phyloP scores from a whole-genome alignment of 2,329 filamentous ascomycete genomes.

The Alternaria arbusti region DNA sequence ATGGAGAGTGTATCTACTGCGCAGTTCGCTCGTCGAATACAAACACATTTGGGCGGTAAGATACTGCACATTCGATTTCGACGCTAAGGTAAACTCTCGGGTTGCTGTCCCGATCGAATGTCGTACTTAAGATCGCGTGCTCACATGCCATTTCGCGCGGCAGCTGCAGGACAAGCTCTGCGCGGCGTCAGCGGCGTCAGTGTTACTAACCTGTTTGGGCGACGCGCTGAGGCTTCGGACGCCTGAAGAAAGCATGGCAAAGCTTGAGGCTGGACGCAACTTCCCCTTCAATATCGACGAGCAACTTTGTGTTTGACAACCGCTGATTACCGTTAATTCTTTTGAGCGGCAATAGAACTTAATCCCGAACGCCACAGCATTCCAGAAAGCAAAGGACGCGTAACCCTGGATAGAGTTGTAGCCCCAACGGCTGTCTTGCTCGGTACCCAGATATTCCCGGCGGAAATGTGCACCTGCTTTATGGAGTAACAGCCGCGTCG shows the following conservation, averaged over 20 bases:
- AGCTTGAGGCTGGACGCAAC: constrained; percentile 9
- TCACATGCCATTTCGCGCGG: not conserved
- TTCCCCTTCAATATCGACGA: not conserved
- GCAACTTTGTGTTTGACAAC: not conserved
- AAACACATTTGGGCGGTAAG: not conserved
- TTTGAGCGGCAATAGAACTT: not conserved
- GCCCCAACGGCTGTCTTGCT: not conserved
- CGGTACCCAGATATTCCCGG: not conserved
- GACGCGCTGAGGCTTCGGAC: constrained; percentile 1
- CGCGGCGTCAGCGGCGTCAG: not conserved
- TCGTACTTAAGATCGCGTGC: not conserved
- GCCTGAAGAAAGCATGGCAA: constrained; percentile 14
- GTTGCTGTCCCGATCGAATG: not conserved
- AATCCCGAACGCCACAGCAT: not conserved
- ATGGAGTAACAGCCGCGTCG: constrained; percentile 1
- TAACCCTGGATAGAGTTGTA: not conserved
- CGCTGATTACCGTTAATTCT: not conserved
- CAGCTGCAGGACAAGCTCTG: constrained; percentile 6
- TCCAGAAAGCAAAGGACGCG: not conserved
- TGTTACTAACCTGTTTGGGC: not conserved
- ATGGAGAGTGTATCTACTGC: not conserved
- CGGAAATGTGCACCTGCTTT: constrained; percentile 4
- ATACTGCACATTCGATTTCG: not conserved
- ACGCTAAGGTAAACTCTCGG: not conserved
- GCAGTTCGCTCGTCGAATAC: not conserved